These are phyloP conservation scores for Lumnitzera racemosa DNA, from an alignment of 345 rosid genomes.

Conservation along the genomic window DNA sequence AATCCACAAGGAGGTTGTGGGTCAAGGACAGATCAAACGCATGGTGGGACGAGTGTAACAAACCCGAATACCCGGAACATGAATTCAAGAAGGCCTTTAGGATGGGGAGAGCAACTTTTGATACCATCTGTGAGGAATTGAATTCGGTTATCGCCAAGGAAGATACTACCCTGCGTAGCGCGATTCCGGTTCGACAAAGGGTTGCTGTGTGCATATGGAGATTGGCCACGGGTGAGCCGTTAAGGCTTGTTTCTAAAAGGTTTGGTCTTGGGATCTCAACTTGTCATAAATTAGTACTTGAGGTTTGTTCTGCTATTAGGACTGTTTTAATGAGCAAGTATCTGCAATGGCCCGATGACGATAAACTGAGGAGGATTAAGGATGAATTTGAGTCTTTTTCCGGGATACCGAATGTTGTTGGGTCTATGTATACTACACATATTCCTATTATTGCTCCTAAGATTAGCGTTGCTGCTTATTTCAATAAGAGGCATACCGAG, in stretches of 20 bases:
- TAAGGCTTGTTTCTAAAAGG: conserved; percentile 19
- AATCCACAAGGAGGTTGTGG: conserved; percentile 54
- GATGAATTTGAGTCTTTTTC: conserved; percentile 14
- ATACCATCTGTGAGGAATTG: conserved; percentile 70
- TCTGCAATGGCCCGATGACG: conserved; percentile 23
- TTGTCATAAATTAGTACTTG: conserved; percentile 22
- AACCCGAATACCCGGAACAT: conserved; percentile 64
- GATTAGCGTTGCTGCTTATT: conserved; percentile 22
- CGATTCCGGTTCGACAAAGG: conserved; percentile 86
- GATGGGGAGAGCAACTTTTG: conserved; percentile 76
- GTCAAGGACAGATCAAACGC: conserved; percentile 76
- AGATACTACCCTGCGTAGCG: conserved; percentile 75
- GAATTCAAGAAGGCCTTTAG: conserved; percentile 79
- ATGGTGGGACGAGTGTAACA: conserved; percentile 93
- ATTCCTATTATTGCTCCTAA: conserved; percentile 23
- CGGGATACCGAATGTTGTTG: conserved; percentile 18
- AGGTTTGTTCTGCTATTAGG: conserved; percentile 19
- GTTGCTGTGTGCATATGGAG: conserved; percentile 96
- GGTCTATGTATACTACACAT: conserved; percentile 25
- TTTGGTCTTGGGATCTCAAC: conserved; percentile 24
- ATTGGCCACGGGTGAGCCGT: conserved; percentile 33
- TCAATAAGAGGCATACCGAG: conserved; percentile 21
- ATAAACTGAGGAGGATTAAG: conserved; percentile 5
- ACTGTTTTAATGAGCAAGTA: conserved; percentile 17
- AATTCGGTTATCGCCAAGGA: conserved; percentile 78